Percentiles rank a stretch among this genome's conserved stretches.
Conservation (phyloP, 2,329 filamentous ascomycete genomes). For the Dothideomycetes sp. region DNA sequence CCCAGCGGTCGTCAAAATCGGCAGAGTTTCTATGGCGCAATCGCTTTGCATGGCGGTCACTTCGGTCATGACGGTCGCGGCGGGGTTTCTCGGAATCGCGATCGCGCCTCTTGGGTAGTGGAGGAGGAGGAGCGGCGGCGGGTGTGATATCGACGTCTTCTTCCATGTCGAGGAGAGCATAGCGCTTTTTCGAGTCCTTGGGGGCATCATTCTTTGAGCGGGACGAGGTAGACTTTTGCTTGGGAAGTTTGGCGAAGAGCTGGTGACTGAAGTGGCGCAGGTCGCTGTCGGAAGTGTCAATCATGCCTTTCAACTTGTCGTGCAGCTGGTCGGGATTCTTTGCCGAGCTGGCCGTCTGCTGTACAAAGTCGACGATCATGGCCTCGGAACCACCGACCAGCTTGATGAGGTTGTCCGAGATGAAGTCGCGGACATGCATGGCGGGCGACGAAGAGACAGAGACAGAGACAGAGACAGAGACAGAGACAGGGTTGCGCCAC, state of each 20-base stretch:
- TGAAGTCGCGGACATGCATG: slow-evolving; percentile 30
- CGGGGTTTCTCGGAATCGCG: slow-evolving; percentile 27
- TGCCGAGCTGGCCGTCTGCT: slow-evolving; percentile 43
- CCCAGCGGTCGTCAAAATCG: slow-evolving; percentile 72
- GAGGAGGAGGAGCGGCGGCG: slow-evolving; percentile 17
- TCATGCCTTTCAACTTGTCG: slow-evolving; percentile 44
- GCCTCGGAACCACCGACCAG: slow-evolving; percentile 48
- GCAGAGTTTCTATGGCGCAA: slow-evolving; percentile 40
- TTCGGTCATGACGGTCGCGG: slow-evolving; percentile 19
- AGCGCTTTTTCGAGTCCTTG: slow-evolving; percentile 38
- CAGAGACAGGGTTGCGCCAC: too few species aligned
- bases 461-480: not conserved
- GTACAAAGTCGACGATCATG: slow-evolving; percentile 48
- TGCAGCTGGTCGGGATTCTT: slow-evolving; percentile 40
- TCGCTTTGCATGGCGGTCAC: slow-evolving; percentile 31
- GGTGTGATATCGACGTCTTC: slow-evolving; percentile 30
- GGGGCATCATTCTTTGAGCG: slow-evolving; percentile 18
- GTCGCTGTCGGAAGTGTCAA: slow-evolving; percentile 40
- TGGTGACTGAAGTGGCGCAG: slow-evolving; percentile 40
- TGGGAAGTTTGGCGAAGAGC: slow-evolving; percentile 32
- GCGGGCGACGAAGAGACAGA: not conserved
- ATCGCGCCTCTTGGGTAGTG: slow-evolving; percentile 24
- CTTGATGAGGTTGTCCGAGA: slow-evolving; percentile 43
- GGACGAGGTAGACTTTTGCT: slow-evolving; percentile 7
- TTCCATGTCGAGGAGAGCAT: slow-evolving; percentile 46